phyloP scores from a whole-genome alignment of 2,329 filamentous ascomycete species.

The Ceratocystis destructans region DNA sequence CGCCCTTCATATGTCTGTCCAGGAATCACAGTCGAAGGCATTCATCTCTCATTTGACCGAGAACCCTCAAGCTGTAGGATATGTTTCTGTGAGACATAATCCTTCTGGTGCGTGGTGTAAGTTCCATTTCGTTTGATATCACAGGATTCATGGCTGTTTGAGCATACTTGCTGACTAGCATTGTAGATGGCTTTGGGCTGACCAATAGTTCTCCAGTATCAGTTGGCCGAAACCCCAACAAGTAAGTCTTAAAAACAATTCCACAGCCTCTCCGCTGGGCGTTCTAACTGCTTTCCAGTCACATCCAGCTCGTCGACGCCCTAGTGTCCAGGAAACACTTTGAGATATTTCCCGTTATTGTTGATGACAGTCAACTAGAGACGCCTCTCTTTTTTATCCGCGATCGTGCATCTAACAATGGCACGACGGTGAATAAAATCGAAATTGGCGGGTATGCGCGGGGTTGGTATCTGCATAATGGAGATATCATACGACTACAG shows the following conservation, averaged over 20 bases:
- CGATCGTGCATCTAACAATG: slow-evolving; percentile 40
- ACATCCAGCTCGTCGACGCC: slow-evolving; percentile 9
- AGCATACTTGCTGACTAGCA: neutral
- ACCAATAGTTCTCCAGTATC: slow-evolving; percentile 4
- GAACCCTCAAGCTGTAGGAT: neutral
- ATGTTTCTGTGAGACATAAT: slow-evolving; percentile 9
- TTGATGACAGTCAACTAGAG: slow-evolving; percentile 9
- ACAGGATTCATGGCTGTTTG: neutral
- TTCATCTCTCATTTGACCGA: slow-evolving; percentile 2
- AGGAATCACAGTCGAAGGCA: neutral
- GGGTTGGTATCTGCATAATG: slow-evolving; percentile 36
- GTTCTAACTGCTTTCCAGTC: slow-evolving; percentile 6
- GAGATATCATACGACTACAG: slow-evolving; percentile 35
- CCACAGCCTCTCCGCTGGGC: no score
- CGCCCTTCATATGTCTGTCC: neutral
- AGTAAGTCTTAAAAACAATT: neutral
- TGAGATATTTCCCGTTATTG: slow-evolving; percentile 18
- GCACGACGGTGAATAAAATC: slow-evolving; percentile 38
- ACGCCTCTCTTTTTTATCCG: slow-evolving; percentile 35
- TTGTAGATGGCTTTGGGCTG: slow-evolving; percentile 16
- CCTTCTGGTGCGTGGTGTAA: slow-evolving; percentile 13
- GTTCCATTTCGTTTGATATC: neutral
- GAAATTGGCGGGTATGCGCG: slow-evolving; percentile 32
- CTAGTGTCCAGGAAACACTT: slow-evolving; percentile 17
- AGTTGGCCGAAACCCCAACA: slow-evolving; percentile 12